phyloP scores from a whole-genome alignment of 73 alveolate genomes.

The Blepharisma stoltei region DNA sequence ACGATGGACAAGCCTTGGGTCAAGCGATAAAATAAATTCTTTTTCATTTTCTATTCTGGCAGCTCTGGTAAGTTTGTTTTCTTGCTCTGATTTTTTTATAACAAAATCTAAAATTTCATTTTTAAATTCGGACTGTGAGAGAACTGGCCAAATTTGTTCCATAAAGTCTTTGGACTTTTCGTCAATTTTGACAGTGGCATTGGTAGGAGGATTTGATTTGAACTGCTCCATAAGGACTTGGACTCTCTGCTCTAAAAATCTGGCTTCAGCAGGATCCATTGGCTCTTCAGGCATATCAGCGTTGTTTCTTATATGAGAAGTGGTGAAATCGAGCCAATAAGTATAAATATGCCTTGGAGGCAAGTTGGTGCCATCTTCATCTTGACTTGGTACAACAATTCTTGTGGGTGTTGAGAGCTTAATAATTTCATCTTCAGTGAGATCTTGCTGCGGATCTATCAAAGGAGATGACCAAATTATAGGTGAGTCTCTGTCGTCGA shows the following conservation, averaged over 20 bases:
- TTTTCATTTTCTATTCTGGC: background rate
- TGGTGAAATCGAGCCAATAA: background rate
- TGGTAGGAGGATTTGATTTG: background rate
- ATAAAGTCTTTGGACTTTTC: background rate
- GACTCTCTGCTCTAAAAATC: background rate
- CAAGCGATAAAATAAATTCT: background rate
- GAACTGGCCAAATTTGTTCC: conserved; percentile 6
- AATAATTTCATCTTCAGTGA: background rate
- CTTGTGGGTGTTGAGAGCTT: background rate
- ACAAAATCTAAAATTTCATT: background rate
- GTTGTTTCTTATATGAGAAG: background rate
- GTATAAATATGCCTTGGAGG: background rate
- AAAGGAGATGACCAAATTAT: background rate
- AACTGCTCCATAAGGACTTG: background rate
- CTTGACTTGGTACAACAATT: background rate
- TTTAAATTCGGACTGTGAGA: background rate
- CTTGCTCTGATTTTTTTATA: background rate
- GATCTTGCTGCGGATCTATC: background rate
- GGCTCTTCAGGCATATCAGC: background rate
- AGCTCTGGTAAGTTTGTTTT: background rate
- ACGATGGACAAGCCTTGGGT: background rate
- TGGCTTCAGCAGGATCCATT: background rate
- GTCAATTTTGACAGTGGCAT: no score
- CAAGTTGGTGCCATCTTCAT: background rate
- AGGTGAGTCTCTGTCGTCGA: no score